Evolutionary conservation across 148 eudicot species (phyloP), one percentile per base, ranked within the genome.

Genomic region (Rhododendron williamsianum): DNA sequence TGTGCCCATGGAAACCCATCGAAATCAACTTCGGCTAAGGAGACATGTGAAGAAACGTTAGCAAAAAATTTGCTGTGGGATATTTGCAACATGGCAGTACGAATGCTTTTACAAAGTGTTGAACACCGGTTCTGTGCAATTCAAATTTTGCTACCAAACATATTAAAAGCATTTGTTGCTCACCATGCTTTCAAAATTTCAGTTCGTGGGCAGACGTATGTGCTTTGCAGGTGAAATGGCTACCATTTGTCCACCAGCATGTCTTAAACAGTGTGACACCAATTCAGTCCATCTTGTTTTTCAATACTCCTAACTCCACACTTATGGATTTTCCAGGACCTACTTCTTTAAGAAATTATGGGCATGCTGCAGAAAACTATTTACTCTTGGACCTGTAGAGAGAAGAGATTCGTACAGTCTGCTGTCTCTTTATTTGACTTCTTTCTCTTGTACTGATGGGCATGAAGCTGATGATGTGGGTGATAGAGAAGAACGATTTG

Each of bases 351-450:
- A 80, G 89, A 86, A 90, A 85, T 76, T 93, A 87, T 97, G 99
- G 99, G 87, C 87, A 67, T 93, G 94, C 89, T 95, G 98, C 90
- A 92, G 82, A 88, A 76, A 82, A 73, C 90, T 97, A 83, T 94
- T 97, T 91, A 79, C 91, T 77, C 23, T 90, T 90, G 98, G 98
- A 82, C 84, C 92, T 86, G 67, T 85, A 72, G 99, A 97, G 91
- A 93, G 99, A 91, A 92, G 93, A 89, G 99, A 95, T 95, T 97
- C 96, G 51, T 97, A 94, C 85, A 82, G 92, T 85, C 83, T 97
- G 78, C 91, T 97, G 83, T 97, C 98, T 84, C 91, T 95, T 86
- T 93, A 94, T 91, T 52, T 97, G 83, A 92, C 98, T 46, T 92
- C 83, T 90, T 89, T 91, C 87, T 87, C 94, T 73, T 83, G 86